Conservation (phyloP, 2,329 filamentous ascomycete species). For the Cytospora mali region DNA sequence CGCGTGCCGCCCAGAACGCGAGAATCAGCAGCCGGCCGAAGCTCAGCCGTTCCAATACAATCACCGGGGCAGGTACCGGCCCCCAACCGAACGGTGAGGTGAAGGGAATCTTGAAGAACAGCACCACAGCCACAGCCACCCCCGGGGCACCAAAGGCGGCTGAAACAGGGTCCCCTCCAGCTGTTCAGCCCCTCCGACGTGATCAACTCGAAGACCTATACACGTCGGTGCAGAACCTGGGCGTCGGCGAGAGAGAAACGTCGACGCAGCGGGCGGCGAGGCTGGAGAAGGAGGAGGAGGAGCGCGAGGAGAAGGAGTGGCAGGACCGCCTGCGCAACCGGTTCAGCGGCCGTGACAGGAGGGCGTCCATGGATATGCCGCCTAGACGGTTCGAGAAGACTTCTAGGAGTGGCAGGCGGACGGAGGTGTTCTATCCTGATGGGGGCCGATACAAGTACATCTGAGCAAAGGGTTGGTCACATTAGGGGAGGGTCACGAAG, state of each 20-base stretch:
- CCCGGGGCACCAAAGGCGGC: background rate
- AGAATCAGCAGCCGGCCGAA: slow-evolving; percentile 22
- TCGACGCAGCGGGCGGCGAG: slow-evolving; percentile 18
- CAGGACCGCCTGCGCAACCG: slow-evolving; percentile 20
- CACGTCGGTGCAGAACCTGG: slow-evolving; percentile 20
- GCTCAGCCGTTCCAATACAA: slow-evolving; percentile 20
- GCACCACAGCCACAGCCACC: background rate
- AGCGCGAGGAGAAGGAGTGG: slow-evolving; percentile 18
- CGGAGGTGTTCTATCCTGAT: slow-evolving; percentile 27
- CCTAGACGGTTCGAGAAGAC: slow-evolving; percentile 24
- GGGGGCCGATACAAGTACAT: slow-evolving; percentile 21
- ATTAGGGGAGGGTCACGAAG: background rate
- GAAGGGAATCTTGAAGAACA: slow-evolving; percentile 27
- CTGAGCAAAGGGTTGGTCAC: background rate
- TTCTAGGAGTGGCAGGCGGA: slow-evolving; percentile 16
- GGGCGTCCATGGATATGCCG: slow-evolving; percentile 26
- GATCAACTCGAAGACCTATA: slow-evolving; percentile 25
- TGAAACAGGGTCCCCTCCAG: slow-evolving; percentile 1
- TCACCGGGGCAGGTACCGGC: slow-evolving; percentile 24
- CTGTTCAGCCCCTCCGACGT: slow-evolving; percentile 17
- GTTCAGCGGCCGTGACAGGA: slow-evolving; percentile 15
- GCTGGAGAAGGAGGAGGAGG: slow-evolving; percentile 14
- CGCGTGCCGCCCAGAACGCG: slow-evolving; percentile 24
- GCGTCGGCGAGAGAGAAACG: slow-evolving; percentile 22
- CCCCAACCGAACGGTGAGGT: slow-evolving; percentile 21